Evolutionary conservation across 805 yeast species (phyloP), one percentile per base, ranked within the genome.

Genomic region (Wickerhamomyces strasburgensis): DNA sequence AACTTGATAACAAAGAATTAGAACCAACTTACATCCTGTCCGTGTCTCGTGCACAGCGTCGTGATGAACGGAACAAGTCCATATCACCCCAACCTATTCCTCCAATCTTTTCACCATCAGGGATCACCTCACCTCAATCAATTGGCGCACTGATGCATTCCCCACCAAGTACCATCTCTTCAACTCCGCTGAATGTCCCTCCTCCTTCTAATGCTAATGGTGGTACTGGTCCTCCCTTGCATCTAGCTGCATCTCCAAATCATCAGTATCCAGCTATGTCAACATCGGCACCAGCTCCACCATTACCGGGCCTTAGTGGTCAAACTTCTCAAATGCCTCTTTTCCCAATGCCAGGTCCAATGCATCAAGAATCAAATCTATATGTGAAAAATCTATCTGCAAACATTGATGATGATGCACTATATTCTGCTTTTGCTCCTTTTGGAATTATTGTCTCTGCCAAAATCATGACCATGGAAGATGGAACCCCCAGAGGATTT

Each of bases 321-420:
- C 7, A 14, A 5, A 9, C 18, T 18, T 5, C 14, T 19, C 37
- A 14, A 14, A 14, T 28, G 28, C 31, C 23, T 13, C 34, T 15
- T 6, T 43, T 61, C 17, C 72, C 71, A 14, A 49, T 67, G 7
- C 70, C 72, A 4, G 71, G 72, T 1, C 71, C 72, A 7, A 60
- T 62, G 36, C 68, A 61, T 39, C 85, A 79, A 49, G 84, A 78
- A 46, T 73, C 85, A 6, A 84, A 84, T 54, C 65, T 84, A 31
- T 84, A 82, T 49, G 75, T 84, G 26, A 80, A 75, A 40, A 75
- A 76, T 48, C 60, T 84, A 24, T 74, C 82, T 3, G 49, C 62
- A 5, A 42, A 61, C 4, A 69, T 77, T 34, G 67, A 65, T 34
- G 85, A 83, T 51, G 65, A 68, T 23, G 75, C 68, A 37, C 57